Evolutionary conservation across 768 basidiomycete species (phyloP), one percentile per base, ranked within the genome.

Genomic region (Tricholoma matsutake): DNA sequence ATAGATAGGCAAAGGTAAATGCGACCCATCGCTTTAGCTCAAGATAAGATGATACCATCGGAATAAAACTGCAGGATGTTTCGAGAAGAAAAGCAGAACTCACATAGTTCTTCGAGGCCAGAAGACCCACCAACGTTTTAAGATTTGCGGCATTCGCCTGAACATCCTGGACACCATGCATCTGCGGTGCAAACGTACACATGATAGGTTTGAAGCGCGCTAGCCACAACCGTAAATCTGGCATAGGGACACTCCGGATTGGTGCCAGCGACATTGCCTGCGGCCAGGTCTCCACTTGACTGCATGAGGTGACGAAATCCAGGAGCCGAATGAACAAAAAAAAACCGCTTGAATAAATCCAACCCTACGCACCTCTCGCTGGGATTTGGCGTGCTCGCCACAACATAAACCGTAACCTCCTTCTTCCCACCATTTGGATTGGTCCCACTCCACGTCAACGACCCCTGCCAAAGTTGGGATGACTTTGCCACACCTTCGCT

Each of bases 241-340:
- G 4, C 4, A 65, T 34, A 0, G 83, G 64, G 10, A 82, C 77
- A 0, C 77, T 68, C 4, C 73, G 77, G 22, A 79, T 75, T 6
- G 80, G 72, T 14, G 70, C 72, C 6, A 87, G 69, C 1, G 69
- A 64, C 63, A 88, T 63, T 3, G 66, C 65, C 7, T 63, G 58
- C 1, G 88, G 87, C 87, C 86, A 89, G 0, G 76, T 80, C 2
- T 82, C 76, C 6, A 78, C 63, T 49, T 71, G 82, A 57, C 88
- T 89, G 65, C 9, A 31, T 29, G 31, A 54, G 16, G 43, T 13
- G 41, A 35, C 1, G 47, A 54, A 16, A 57, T 28, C 18, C 55
- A 61, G 20, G 51, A n/a, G 7, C 7, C 29, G 6, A 31, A 31
- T 25, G 3, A 25, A 25, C 22, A n/a, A 10, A 47, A n/a, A 56